Evolutionary conservation across 148 eudicot species (phyloP), one percentile per base, ranked within the genome.

Genomic region (Camellia sinensis): DNA sequence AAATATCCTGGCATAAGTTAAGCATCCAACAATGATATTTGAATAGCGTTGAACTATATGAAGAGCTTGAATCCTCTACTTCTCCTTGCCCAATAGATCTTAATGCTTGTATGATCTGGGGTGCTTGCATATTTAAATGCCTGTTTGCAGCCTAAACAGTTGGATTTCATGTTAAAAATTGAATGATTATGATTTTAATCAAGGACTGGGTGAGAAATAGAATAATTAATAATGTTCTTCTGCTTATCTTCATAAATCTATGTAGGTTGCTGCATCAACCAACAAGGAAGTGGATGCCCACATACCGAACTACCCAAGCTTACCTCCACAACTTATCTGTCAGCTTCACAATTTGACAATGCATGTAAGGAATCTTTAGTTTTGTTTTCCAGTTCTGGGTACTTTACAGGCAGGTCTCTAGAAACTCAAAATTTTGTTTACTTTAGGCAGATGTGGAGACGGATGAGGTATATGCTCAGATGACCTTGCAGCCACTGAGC

Each of bases 401-500:
- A 6, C 0, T 21, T 57, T 19, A 2, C 13, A 3, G 56, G 46
- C 13, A 17, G 50, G 53, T 48, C 52, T 79, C 52, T 41, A 48
- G 37, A 64, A 57, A 79, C 67, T 61, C 11, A 41, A 73, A 50
- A 52, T 67, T 45, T 80, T 63, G 69, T 83, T 62, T 44, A 29
- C 69, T 76, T 61, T 79, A 85, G 88, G 88, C 88, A 61, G 88
- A 85, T 67, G 61, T 77, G 46, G 87, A 85, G 78, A 85, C 87
- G 7, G 87, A 85, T 65, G 87, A 85, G 80, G 87, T 85, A 45
- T 85, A 85, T 85, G 87, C 87, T 66, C 87, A 85, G 52, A 79
- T 85, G 87, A 85, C 88, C 72, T 80, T 85, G 81, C 88, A 85
- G 65, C 88, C 88, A 46, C 37, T 85, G 67, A 85, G 12, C 56